Conservation (phyloP, 148 eudicot genomes). For the Arctostaphylos glauca region DNA sequence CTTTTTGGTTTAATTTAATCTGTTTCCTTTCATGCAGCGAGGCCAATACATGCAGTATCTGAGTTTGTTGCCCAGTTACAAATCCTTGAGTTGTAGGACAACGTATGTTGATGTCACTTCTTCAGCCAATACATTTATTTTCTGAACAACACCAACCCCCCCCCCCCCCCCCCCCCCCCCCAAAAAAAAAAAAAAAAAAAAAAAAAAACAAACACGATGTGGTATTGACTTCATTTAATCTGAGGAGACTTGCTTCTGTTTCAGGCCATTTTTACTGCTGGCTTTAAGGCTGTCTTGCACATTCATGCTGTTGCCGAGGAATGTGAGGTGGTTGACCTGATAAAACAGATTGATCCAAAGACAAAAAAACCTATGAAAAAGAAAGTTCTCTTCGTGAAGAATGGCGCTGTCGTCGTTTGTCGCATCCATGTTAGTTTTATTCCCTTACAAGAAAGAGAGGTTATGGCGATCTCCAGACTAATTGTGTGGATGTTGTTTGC, state of each 20-base stretch:
- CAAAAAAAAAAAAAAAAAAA: no score
- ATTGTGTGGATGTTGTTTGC: background rate
- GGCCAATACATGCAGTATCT: constrained; percentile 60
- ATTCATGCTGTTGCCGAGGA: constrained; percentile 89
- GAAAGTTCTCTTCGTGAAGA: constrained; percentile 82
- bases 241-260: background rate
- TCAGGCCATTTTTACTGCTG: constrained; percentile 92
- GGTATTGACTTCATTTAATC: background rate
- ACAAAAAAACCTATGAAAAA: constrained; percentile 74
- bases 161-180: no score
- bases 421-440: constrained; percentile 68
- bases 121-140: background rate
- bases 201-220: no score
- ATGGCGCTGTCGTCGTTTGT: constrained; percentile 69
- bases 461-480: background rate
- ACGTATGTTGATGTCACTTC: constrained; percentile 44
- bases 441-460: background rate
- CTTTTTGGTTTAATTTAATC: background rate
- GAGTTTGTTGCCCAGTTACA: constrained; percentile 90
- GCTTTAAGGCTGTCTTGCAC: constrained; percentile 93
- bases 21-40: constrained; percentile 47
- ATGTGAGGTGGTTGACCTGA: constrained; percentile 88
- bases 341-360: constrained; percentile 74
- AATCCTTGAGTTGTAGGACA: constrained; percentile 83
- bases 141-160: no score